Conservation (phyloP, 2,329 filamentous ascomycete genomes). For the Cryphonectria carpinicola region DNA sequence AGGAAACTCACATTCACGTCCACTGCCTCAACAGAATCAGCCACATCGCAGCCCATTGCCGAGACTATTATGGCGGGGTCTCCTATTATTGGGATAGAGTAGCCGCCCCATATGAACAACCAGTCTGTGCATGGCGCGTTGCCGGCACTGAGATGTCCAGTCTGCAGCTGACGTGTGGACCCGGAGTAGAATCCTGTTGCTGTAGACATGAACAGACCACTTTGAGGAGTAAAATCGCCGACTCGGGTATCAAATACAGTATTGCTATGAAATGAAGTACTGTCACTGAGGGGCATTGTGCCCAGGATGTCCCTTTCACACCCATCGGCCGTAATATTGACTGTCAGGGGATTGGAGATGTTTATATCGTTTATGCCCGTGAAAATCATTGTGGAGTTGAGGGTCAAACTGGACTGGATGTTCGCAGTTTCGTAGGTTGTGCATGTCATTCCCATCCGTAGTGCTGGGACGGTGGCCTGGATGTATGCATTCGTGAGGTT, state of each 20-base stretch:
- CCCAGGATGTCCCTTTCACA: not conserved
- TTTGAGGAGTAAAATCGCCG: not conserved
- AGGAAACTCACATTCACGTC: not conserved
- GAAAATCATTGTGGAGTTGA: not conserved
- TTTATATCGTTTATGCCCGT: fast-evolving
- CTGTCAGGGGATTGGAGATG: not conserved
- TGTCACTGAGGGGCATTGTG: not conserved
- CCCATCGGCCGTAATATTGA: not conserved
- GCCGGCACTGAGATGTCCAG: not conserved
- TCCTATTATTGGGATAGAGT: not conserved
- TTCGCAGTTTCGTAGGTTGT: not conserved
- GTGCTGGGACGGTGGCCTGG: not conserved
- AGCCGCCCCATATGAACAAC: not conserved
- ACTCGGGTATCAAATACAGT: not conserved
- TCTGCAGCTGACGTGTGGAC: not conserved
- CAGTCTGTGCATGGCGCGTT: not conserved
- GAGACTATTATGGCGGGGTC: not conserved
- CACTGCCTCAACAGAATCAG: not conserved
- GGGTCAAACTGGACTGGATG: not conserved
- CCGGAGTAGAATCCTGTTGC: not conserved
- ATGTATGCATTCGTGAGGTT: not conserved
- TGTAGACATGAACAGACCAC: not conserved
- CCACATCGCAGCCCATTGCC: not conserved
- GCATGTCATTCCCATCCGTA: not conserved
- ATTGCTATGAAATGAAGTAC: not conserved